Evolutionary conservation across 2,329 filamentous ascomycete genomes (phyloP), one percentile per base, ranked within the genome.

Genomic region (Aureobasidium zeae): DNA sequence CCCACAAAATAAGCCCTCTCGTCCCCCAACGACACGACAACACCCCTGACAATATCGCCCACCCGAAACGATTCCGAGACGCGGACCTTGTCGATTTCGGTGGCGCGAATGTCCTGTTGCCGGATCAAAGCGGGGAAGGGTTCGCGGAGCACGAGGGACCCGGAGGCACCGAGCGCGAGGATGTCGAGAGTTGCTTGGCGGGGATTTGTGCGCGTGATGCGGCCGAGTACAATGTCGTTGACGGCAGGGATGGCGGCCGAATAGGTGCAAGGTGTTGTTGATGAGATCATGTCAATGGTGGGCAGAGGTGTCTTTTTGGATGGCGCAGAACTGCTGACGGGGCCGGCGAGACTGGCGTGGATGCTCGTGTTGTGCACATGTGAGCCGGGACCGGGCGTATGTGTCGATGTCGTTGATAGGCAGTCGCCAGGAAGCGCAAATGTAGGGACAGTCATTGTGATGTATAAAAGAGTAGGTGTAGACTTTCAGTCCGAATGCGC

Each of bases 1-100:
- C 81, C 84, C n/a, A 94, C 73, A 62, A 95, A 98, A 62, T 96
- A 98, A 56, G 86, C 94, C 38, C 83, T 79, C 66, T 96, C 88
- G 60, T 98, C 91, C 26, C 91, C 91, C 11, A 96, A 66, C 70
- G 77, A 66, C 56, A 86, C 81, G 57, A 98, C 87, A 45, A 81
- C 76, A 4, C 86, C 91, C 38, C 86, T 70, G 39, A 98, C 85
- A 52, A 96, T 79, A 67, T 98, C 91, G 0, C 91, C 91, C 0
- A 93, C 88, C 52, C 87, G 75, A 60, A 96, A 96, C 56, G 82
- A 85, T 61, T 94, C 87, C 52, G 86, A 81, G 50, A 96, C 84
- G 61, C 83, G 86, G 31, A 95, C 86, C 54, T 86, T 85, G 61
- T 96, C 91, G 67, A 95, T 94, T 67, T 98, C 91, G 13, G 91